These are phyloP conservation scores for Vitis hybrid DNA, from an alignment of 177 flowering plant species.

Conservation along the genomic window DNA sequence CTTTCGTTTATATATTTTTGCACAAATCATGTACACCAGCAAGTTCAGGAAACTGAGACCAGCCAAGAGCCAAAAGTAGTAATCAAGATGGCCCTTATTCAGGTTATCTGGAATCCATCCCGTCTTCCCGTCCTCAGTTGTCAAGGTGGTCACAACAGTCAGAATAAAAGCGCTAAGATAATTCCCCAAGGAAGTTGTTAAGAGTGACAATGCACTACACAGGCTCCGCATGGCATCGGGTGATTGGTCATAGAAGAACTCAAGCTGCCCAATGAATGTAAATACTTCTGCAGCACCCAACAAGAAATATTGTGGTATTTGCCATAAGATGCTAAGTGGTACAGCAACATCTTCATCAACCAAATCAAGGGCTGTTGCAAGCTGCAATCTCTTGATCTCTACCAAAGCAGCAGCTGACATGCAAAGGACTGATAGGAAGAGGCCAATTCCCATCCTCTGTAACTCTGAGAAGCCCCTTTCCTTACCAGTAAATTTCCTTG, in stretches of 20 bases:
- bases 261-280: slow-evolving; percentile 83
- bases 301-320: slow-evolving; percentile 78
- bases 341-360: slow-evolving; percentile 45
- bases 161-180: slow-evolving; percentile 76
- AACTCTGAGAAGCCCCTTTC: slow-evolving; percentile 82
- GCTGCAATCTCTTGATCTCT: slow-evolving; percentile 58
- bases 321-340: slow-evolving; percentile 78
- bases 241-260: slow-evolving; percentile 92
- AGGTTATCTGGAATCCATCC: slow-evolving; percentile 90
- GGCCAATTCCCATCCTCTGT: slow-evolving; percentile 90
- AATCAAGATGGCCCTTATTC: slow-evolving; percentile 83
- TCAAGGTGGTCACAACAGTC: slow-evolving; percentile 58
- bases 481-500: slow-evolving; percentile 69
- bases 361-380: slow-evolving; percentile 57
- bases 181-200: slow-evolving; percentile 67
- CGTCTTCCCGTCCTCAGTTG: slow-evolving; percentile 51
- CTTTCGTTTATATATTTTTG: slow-evolving; percentile 59
- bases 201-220: slow-evolving; percentile 72
- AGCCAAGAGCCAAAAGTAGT: slow-evolving; percentile 85
- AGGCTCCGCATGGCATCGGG: slow-evolving; percentile 89
- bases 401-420: slow-evolving; percentile 82
- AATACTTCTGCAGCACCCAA: slow-evolving; percentile 85
- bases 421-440: slow-evolving; percentile 63
- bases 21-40: slow-evolving; percentile 55
- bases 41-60: slow-evolving; percentile 70